Evolutionary conservation across 768 basidiomycete genomes (phyloP).

Genomic region (Suillus lakei): DNA sequence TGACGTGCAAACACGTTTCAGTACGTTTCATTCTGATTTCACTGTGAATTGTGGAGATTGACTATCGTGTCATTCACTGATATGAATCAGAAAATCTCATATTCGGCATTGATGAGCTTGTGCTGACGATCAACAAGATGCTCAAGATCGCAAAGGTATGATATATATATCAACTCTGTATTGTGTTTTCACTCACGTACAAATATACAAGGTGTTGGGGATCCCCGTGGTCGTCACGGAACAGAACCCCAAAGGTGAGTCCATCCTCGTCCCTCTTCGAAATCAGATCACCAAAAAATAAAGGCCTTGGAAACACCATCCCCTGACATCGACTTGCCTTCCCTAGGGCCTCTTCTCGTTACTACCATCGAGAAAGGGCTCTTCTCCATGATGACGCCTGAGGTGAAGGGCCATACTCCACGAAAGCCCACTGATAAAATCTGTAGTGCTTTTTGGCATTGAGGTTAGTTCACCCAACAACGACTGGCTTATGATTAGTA

Average conservation of each 20-base stretch:
- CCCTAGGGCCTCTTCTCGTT: conserved; percentile 60
- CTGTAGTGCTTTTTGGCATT: conserved; percentile 83
- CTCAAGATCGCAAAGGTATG: conserved; percentile 72
- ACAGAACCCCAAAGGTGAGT: conserved; percentile 77
- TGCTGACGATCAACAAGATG: conserved; percentile 68
- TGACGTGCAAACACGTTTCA: conserved; percentile 80
- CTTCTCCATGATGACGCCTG: conserved; percentile 85
- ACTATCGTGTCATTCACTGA: conserved; percentile 19
- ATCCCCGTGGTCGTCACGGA: conserved; percentile 81
- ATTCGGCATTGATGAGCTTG: conserved; percentile 71
- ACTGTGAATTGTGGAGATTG: background rate
- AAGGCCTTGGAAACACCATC: conserved; percentile 73
- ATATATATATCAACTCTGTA: background rate
- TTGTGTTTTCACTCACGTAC: conserved; percentile 1
- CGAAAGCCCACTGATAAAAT: conserved; percentile 51
- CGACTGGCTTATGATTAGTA: background rate
- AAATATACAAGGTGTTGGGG: conserved; percentile 51
- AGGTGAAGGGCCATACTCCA: conserved; percentile 58
- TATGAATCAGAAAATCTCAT: conserved; percentile 54
- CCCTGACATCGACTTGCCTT: conserved; percentile 59
- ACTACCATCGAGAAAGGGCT: conserved; percentile 74
- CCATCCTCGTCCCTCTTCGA: background rate
- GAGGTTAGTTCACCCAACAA: conserved; percentile 57
- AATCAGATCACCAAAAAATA: conserved; percentile 4
- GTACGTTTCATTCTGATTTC: conserved; percentile 43